Percentiles rank a stretch among this genome's conserved stretches.
Evolutionary conservation across 768 basidiomycete genomes (phyloP).

Genomic region (Leccinum obscurum): DNA sequence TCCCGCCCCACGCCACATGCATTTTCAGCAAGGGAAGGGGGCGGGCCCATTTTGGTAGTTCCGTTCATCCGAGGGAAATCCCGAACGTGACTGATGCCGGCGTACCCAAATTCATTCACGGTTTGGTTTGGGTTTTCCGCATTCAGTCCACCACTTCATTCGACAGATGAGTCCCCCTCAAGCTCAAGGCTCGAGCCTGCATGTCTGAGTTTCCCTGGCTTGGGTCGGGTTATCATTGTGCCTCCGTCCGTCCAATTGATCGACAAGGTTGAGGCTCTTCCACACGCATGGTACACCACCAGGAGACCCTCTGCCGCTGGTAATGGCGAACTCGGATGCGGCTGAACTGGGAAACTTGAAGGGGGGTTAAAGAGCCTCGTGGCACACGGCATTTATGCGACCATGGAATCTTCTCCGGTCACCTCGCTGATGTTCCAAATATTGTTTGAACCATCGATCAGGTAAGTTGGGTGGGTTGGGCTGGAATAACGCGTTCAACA

Average conservation of each 20-base stretch:
- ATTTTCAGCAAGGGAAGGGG: not conserved
- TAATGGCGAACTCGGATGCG: not conserved
- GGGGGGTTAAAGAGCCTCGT: slow-evolving; percentile 6
- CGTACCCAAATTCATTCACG: slow-evolving; percentile 4
- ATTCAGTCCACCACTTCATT: slow-evolving; percentile 13
- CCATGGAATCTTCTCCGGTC: not conserved
- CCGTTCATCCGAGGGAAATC: slow-evolving; percentile 15
- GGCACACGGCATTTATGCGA: not conserved
- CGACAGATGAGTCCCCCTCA: not conserved
- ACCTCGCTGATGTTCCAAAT: not conserved
- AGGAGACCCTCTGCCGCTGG: not conserved
- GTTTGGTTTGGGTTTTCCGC: slow-evolving; percentile 10
- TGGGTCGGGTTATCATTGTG: not conserved
- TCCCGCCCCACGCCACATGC: not conserved
- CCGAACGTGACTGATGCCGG: slow-evolving; percentile 4
- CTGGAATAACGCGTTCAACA: not conserved
- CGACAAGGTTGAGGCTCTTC: not conserved
- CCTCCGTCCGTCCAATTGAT: not conserved
- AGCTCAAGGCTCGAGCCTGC: not conserved
- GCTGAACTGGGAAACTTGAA: not conserved
- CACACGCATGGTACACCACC: not conserved
- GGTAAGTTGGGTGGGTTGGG: not conserved
- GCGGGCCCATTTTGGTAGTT: not conserved
- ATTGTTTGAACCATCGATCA: not conserved
- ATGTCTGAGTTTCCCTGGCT: not conserved